These are phyloP conservation scores for Knoxia roxburghii DNA, from an alignment of 257 asterid species.

Conservation along the genomic window DNA sequence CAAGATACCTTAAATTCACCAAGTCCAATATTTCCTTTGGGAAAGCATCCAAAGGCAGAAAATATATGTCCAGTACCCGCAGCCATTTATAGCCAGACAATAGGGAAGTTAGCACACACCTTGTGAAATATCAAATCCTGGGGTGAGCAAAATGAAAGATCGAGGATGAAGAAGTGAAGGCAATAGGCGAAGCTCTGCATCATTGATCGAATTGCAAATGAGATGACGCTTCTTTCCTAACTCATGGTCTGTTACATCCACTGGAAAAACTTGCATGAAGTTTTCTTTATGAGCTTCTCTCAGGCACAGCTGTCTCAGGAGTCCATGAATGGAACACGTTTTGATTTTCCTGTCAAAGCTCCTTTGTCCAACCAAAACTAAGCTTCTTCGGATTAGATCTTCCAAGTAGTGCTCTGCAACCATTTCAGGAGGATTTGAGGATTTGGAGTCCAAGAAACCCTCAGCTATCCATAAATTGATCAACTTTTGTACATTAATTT, in stretches of 20 bases:
- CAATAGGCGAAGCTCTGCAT: background rate
- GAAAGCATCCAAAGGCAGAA: slow-evolving; percentile 13
- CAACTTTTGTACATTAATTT: slow-evolving; percentile 25
- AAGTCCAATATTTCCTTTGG: background rate
- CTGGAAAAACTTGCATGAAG: slow-evolving; percentile 23
- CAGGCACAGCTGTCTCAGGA: slow-evolving; percentile 32
- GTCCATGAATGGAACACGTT: slow-evolving; percentile 31
- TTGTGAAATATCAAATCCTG: background rate
- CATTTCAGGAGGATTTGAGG: slow-evolving; percentile 6
- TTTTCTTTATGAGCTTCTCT: slow-evolving; percentile 31
- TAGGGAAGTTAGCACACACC: background rate
- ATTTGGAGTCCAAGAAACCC: slow-evolving; percentile 22
- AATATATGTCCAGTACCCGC: slow-evolving; percentile 26
- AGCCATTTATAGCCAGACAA: slow-evolving; percentile 22
- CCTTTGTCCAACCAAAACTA: slow-evolving; percentile 24
- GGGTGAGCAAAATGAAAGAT: background rate
- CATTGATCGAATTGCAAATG: slow-evolving; percentile 11
- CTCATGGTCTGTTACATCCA: background rate
- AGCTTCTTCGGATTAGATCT: slow-evolving; percentile 31
- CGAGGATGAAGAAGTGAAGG: slow-evolving; percentile 16
- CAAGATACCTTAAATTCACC: slow-evolving; percentile 1
- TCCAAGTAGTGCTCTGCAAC: slow-evolving; percentile 32
- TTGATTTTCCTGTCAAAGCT: slow-evolving; percentile 23
- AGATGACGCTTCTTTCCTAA: slow-evolving; percentile 10
- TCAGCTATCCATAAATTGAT: slow-evolving; percentile 33